phyloP scores from a whole-genome alignment of 768 basidiomycete species.

The Peribolospora baueri region DNA sequence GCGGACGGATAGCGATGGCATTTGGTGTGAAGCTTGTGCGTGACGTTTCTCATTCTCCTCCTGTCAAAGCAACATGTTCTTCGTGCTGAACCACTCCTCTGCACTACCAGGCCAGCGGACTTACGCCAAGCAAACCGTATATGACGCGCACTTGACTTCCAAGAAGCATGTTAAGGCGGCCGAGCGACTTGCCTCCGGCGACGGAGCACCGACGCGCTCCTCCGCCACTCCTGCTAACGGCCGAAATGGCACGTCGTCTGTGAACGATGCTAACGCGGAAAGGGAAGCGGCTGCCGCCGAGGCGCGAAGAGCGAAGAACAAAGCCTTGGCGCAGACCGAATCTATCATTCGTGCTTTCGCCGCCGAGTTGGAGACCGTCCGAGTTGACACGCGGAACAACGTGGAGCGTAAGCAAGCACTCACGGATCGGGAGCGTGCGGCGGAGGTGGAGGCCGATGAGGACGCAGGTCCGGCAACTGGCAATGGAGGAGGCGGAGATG shows the following conservation, averaged over 20 bases:
- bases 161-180: conserved; percentile 87
- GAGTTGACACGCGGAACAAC: conserved; percentile 82
- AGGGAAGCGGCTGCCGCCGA: not conserved
- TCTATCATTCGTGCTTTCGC: not conserved
- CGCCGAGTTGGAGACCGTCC: conserved; percentile 31
- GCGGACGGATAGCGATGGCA: conserved; percentile 29
- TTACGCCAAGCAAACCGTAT: conserved; percentile 93
- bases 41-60: conserved; percentile 1
- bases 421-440: conserved; percentile 70
- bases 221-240: conserved; percentile 1
- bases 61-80: conserved; percentile 1
- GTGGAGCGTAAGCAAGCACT: conserved; percentile 89
- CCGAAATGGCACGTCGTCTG: conserved; percentile 4
- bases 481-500: conserved; percentile 25
- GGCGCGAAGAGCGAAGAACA: no score
- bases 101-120: conserved; percentile 52
- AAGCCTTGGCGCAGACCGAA: not conserved
- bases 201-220: not conserved
- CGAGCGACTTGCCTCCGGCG: conserved; percentile 26
- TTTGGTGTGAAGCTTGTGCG: conserved; percentile 39
- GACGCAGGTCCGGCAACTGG: conserved; percentile 27
- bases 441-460: conserved; percentile 34
- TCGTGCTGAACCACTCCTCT: not conserved
- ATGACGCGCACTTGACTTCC: conserved; percentile 79
- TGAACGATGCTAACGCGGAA: no score